A percentile compares a stretch with the other conserved stretches of the same genome.
phyloP scores from a whole-genome alignment of 352 stramenopile species.

The Phytophthora uliginosa region DNA sequence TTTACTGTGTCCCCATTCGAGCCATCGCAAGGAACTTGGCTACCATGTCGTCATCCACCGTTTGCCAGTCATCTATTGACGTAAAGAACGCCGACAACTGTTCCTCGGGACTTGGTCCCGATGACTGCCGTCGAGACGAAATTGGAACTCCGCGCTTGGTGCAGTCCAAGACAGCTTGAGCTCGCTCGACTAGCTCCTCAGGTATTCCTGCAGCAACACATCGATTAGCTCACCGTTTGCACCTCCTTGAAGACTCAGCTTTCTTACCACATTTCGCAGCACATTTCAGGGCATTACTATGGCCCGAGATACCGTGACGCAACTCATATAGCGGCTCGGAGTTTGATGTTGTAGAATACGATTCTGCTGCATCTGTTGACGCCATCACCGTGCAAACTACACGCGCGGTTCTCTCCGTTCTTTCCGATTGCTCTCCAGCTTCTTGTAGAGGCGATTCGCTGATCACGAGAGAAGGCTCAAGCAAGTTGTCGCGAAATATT shows the following conservation, averaged over 20 bases:
- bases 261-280: conserved; percentile 69
- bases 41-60: conserved; percentile 49
- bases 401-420: conserved; percentile 13
- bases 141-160: conserved; percentile 40
- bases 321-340: conserved; percentile 73
- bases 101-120: conserved; percentile 49
- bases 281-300: conserved; percentile 83
- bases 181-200: conserved; percentile 49
- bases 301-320: conserved; percentile 59
- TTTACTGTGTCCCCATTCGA: conserved; percentile 49
- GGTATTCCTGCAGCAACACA: conserved; percentile 50
- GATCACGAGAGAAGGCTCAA: conserved; percentile 37
- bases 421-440: conserved; percentile 8
- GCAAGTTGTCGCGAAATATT: conserved; percentile 62
- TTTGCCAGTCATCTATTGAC: conserved; percentile 64
- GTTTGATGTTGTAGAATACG: conserved; percentile 27
- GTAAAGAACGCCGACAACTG: conserved; percentile 56
- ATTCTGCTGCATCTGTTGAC: conserved; percentile 39
- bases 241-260: neutral
- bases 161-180: conserved; percentile 55
- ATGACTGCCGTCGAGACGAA: conserved; percentile 27
- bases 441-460: conserved; percentile 11
- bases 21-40: conserved; percentile 66
- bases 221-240: neutral
- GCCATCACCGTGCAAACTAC: conserved; percentile 71